Evolutionary conservation across 805 yeast genomes (phyloP).

Genomic region (Lipomyces starkeyi): DNA sequence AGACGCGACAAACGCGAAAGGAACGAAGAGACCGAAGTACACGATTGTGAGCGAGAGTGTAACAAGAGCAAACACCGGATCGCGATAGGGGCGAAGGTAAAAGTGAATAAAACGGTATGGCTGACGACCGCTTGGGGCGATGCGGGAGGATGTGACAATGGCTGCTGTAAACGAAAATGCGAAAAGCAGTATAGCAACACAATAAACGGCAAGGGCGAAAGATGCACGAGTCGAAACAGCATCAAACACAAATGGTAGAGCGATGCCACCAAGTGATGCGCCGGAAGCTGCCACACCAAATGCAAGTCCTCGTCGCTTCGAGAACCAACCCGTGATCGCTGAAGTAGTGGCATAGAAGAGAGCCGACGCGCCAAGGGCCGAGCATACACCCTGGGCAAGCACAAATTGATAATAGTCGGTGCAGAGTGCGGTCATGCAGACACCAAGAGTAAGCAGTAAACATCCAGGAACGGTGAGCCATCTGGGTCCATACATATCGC

Average conservation of each 20-base stretch:
- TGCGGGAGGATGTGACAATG: conserved; percentile 41
- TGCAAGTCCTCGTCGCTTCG: conserved; percentile 53
- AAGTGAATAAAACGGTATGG: conserved; percentile 30
- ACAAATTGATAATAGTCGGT: conserved; percentile 58
- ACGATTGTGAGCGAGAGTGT: conserved; percentile 42
- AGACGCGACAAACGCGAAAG: conserved; percentile 46
- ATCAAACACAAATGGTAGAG: conserved; percentile 56
- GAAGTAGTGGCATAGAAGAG: conserved; percentile 55
- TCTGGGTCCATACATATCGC: conserved; percentile 43
- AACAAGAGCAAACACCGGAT: conserved; percentile 42
- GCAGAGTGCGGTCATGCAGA: conserved; percentile 49
- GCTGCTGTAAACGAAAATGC: conserved; percentile 43
- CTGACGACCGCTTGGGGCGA: conserved; percentile 38
- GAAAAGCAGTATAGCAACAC: conserved; percentile 54
- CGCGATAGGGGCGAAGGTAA: conserved; percentile 42
- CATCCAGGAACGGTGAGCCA: conserved; percentile 41
- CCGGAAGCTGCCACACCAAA: conserved; percentile 58
- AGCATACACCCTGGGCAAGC: conserved; percentile 58
- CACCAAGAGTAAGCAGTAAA: conserved; percentile 40
- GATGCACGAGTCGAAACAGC: conserved; percentile 53
- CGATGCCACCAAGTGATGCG: conserved; percentile 58
- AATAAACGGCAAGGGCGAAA: conserved; percentile 59
- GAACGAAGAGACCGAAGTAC: conserved; percentile 45
- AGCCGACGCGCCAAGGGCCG: conserved; percentile 54
- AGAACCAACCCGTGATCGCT: conserved; percentile 55